A percentile compares a stretch with the other conserved stretches of the same genome.
Conservation (phyloP, 192 early-diverging fungal species). For the Podila epicladia region DNA sequence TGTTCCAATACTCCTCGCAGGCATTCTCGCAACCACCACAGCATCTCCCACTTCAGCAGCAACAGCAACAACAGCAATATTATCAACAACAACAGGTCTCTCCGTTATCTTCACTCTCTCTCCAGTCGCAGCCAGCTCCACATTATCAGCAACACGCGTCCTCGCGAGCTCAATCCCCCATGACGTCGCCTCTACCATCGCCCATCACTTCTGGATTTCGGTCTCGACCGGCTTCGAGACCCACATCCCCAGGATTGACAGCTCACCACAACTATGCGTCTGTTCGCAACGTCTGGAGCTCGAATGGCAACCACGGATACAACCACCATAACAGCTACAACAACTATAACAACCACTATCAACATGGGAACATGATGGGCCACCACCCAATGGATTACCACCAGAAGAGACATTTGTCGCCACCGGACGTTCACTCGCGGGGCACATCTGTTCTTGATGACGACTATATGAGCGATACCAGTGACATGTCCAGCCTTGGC, state of each 20-base stretch:
- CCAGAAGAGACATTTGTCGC: slow-evolving; percentile 45
- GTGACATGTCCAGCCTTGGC: slow-evolving; percentile 46
- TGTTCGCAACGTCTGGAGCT: not conserved
- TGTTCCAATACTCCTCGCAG: not conserved
- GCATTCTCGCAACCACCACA: slow-evolving; percentile 3
- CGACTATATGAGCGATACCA: slow-evolving; percentile 50
- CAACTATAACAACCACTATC: slow-evolving; percentile 2
- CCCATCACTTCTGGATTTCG: slow-evolving; percentile 47
- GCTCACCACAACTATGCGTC: slow-evolving; percentile 7
- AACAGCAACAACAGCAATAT: not conserved
- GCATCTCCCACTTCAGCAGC: not conserved
- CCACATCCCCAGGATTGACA: slow-evolving; percentile 36
- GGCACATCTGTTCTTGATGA: slow-evolving; percentile 26
- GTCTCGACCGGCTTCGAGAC: slow-evolving; percentile 53
- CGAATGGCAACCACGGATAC: not conserved
- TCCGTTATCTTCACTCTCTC: slow-evolving; percentile 27
- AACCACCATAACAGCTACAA: slow-evolving; percentile 6
- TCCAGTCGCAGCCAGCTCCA: not conserved
- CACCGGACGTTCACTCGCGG: slow-evolving; percentile 16
- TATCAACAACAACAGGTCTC: slow-evolving; percentile 49
- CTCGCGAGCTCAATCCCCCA: slow-evolving; percentile 31
- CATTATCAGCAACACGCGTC: slow-evolving; percentile 17
- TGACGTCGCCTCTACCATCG: slow-evolving; percentile 43
- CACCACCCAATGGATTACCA: slow-evolving; percentile 31
- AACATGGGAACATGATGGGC: not conserved